Conservation (phyloP, 768 basidiomycete genomes). For the Amanita thiersii region DNA sequence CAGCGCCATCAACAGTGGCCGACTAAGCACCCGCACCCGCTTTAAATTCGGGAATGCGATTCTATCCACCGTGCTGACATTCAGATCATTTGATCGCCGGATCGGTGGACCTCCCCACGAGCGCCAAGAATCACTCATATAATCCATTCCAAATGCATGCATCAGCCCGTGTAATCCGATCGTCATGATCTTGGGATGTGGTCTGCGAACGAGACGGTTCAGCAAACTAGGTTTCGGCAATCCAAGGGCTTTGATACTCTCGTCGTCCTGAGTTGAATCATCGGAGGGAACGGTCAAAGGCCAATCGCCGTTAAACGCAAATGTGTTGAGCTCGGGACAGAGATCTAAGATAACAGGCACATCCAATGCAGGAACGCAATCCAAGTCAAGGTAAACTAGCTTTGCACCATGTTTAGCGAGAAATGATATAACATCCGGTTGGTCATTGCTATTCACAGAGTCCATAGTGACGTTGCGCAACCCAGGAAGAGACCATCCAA, state of each 20-base stretch:
- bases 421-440: conserved; percentile 55
- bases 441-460: conserved; percentile 35
- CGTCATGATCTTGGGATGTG: conserved; percentile 48
- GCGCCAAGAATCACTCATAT: conserved; percentile 18
- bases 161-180: conserved; percentile 65
- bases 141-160: conserved; percentile 57
- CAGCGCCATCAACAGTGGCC: conserved; percentile 46
- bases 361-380: conserved; percentile 48
- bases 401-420: conserved; percentile 47
- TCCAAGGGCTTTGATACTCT: conserved; percentile 9
- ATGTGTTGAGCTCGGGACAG: conserved; percentile 53
- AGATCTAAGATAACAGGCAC: conserved; percentile 51
- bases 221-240: conserved; percentile 22
- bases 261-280: conserved; percentile 10
- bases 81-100: conserved; percentile 53
- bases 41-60: conserved; percentile 54
- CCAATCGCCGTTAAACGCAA: conserved; percentile 77
- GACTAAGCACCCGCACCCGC: conserved; percentile 50
- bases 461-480: conserved; percentile 52
- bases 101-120: conserved; percentile 32
- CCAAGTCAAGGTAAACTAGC: conserved; percentile 60
- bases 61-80: conserved; percentile 45
- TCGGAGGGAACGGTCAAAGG: conserved; percentile 22
- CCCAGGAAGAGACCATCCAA: conserved; percentile 58
- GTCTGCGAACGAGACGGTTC: conserved; percentile 36